These are phyloP conservation scores for Geotrichum reessii DNA, from an alignment of 1,139 yeast genomes.

Conservation along the genomic window DNA sequence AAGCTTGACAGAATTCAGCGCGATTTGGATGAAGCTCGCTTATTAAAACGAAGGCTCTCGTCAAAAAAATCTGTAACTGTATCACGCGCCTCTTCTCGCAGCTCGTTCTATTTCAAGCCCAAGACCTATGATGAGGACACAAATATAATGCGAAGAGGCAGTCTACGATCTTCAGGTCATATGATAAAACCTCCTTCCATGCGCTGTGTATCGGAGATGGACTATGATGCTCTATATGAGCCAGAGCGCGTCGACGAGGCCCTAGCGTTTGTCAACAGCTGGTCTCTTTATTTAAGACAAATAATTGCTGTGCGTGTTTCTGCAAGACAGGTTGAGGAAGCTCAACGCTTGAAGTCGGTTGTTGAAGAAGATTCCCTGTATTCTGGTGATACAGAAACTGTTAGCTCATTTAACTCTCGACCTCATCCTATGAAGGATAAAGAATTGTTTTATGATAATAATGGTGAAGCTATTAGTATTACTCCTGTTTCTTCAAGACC, in stretches of 20 bases:
- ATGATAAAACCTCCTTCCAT: conserved; percentile 6
- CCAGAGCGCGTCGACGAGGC: conserved; percentile 28
- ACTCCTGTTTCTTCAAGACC: conserved; percentile 7
- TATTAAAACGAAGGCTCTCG: conserved; percentile 8
- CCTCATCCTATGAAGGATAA: neutral
- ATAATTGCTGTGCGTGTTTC: conserved; percentile 34
- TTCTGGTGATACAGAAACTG: conserved; percentile 14
- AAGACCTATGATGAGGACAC: neutral
- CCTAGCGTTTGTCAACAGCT: conserved; percentile 33
- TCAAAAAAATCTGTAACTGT: conserved; percentile 1
- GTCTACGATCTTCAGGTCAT: conserved; percentile 6
- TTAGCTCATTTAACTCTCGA: conserved; percentile 1
- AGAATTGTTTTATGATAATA: conserved; percentile 1
- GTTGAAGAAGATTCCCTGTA: conserved; percentile 7
- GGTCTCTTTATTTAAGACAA: conserved; percentile 34
- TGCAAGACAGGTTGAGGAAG: conserved; percentile 21
- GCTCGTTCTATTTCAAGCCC: conserved; percentile 1
- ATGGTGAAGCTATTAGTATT: conserved; percentile 8
- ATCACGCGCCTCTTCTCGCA: conserved; percentile 5
- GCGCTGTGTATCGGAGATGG: conserved; percentile 3
- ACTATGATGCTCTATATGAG: conserved; percentile 1
- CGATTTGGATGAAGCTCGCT: conserved; percentile 12
- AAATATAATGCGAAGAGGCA: neutral
- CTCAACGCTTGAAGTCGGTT: conserved; percentile 5
- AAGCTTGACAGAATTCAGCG: conserved; percentile 14